Conservation (phyloP, 2,329 filamentous ascomycete genomes). For the Meredithiella fracta region DNA sequence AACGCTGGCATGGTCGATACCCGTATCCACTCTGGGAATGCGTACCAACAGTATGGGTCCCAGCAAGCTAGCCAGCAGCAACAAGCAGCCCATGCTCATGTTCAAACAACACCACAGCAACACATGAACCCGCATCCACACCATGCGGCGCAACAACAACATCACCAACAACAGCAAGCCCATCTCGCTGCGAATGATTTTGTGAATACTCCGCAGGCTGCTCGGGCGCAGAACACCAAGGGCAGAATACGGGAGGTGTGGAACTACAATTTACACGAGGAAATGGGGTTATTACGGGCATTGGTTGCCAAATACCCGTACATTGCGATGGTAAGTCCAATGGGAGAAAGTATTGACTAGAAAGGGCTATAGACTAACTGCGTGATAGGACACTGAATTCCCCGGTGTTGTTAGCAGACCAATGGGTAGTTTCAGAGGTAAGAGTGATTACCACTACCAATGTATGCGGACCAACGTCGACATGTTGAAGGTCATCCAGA, state of each 20-base stretch:
- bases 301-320: constrained; percentile 85
- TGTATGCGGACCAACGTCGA: constrained; percentile 94
- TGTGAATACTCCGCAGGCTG: constrained; percentile 22
- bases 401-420: constrained; percentile 93
- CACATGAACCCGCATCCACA: constrained; percentile 20
- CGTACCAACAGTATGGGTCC: constrained; percentile 25
- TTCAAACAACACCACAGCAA: constrained; percentile 17
- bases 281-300: constrained; percentile 70
- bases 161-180: constrained; percentile 20
- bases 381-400: constrained; percentile 76
- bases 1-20: constrained; percentile 24
- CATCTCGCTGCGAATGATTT: constrained; percentile 27
- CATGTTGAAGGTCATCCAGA: constrained; percentile 90
- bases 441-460: constrained; percentile 97
- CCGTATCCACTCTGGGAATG: constrained; percentile 12
- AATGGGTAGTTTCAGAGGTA: constrained; percentile 85
- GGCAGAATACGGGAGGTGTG: constrained; percentile 89
- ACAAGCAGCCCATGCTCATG: constrained; percentile 24
- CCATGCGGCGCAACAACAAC: constrained; percentile 39
- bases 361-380: too few species aligned
- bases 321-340: constrained; percentile 69
- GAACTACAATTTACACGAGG: constrained; percentile 78
- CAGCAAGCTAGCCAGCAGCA: constrained; percentile 25
- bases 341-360: too few species aligned
- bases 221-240: constrained; percentile 47